These are phyloP conservation scores for Fusarium temperatum DNA, from an alignment of 2,329 filamentous ascomycete species.

Conservation along the genomic window DNA sequence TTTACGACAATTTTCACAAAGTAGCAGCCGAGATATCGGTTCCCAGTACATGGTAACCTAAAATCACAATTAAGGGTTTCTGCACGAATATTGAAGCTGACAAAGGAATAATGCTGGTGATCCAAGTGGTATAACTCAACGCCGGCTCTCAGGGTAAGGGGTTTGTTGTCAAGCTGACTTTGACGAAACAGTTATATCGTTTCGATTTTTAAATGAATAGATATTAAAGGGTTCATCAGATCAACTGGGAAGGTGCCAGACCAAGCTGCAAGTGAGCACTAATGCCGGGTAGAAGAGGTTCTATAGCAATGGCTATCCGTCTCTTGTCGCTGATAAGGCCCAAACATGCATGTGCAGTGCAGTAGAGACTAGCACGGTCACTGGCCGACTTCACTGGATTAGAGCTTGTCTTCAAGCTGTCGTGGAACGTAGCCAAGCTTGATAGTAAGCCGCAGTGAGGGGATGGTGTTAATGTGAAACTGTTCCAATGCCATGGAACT, in stretches of 20 bases:
- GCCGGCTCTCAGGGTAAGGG: not conserved
- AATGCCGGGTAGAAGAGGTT: not conserved
- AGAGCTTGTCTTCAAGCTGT: slow-evolving; percentile 2
- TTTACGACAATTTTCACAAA: not conserved
- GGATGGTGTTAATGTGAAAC: slow-evolving; percentile 4
- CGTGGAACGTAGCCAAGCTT: slow-evolving; percentile 27
- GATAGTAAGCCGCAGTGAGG: slow-evolving; percentile 1
- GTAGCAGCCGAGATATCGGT: not conserved
- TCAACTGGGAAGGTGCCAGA: not conserved
- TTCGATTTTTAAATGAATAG: not conserved
- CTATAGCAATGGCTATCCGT: not conserved
- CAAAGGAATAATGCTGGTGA: not conserved
- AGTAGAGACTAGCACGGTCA: not conserved
- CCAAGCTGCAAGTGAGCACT: not conserved
- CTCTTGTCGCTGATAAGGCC: not conserved
- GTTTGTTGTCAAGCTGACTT: not conserved
- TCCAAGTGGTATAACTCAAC: not conserved
- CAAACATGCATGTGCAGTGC: not conserved
- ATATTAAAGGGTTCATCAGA: not conserved
- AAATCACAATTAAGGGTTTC: not conserved
- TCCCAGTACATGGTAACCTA: not conserved
- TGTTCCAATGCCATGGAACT: slow-evolving; percentile 26
- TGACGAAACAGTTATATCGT: not conserved
- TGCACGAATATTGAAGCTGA: not conserved
- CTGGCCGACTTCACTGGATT: not conserved